Conservation (phyloP, 768 basidiomycete genomes). For the Hericium rajendrae region DNA sequence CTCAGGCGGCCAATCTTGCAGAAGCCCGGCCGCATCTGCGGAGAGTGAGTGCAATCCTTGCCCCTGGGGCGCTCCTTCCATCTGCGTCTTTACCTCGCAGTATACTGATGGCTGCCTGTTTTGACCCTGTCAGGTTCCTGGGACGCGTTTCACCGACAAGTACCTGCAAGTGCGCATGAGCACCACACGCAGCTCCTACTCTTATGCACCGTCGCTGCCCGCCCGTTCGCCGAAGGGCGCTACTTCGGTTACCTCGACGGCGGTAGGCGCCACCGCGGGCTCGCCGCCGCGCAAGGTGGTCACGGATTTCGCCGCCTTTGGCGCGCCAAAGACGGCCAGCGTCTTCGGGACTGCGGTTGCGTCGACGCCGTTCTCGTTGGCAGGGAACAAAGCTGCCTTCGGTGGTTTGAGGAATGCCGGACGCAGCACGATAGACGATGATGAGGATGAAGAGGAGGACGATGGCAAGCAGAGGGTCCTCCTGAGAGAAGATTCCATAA, state of each 20-base stretch:
- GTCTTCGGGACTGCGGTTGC: conserved; percentile 81
- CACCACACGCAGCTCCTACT: conserved; percentile 40
- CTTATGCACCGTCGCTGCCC: conserved; percentile 39
- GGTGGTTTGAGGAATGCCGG: conserved; percentile 53
- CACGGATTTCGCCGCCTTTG: conserved; percentile 80
- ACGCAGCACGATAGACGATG: conserved; percentile 42
- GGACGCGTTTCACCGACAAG: conserved; percentile 96
- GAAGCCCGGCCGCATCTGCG: conserved; percentile 73
- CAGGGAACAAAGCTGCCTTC: conserved; percentile 77
- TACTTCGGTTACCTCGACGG: conserved; percentile 28
- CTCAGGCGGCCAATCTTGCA: conserved; percentile 53
- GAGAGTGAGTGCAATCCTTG: conserved; percentile 42
- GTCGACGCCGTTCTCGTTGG: conserved; percentile 69
- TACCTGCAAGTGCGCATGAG: conserved; percentile 71
- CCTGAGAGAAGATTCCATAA: conserved; percentile 76
- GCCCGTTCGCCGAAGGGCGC: conserved; percentile 28
- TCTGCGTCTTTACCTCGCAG: no score
- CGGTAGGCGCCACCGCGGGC: conserved; percentile 21
- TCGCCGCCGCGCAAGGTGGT: conserved; percentile 85
- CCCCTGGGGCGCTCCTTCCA: background rate
- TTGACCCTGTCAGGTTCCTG: conserved; percentile 56
- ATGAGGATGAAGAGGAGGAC: conserved; percentile 66
- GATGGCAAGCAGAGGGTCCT: conserved; percentile 60
- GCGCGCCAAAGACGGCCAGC: conserved; percentile 61
- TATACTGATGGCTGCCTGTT: background rate